Conservation (phyloP, 2,329 filamentous ascomycete species). For the Apiospora phragmitis region DNA sequence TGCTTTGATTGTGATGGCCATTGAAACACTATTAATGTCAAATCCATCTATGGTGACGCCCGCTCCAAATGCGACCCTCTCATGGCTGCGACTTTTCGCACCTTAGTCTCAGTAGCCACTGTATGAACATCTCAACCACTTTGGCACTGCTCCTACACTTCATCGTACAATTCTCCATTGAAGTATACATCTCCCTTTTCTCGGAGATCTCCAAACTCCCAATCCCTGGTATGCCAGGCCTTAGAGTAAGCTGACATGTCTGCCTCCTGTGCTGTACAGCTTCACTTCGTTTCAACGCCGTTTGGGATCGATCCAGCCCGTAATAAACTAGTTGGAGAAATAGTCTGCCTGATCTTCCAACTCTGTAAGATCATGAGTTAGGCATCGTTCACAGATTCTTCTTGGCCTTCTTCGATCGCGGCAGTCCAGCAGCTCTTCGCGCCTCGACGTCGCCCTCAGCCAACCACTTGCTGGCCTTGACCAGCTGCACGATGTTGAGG, state of each 20-base stretch:
- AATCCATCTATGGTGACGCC: conserved; percentile 5
- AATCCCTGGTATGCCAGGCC: not conserved
- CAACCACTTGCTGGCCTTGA: conserved; percentile 89
- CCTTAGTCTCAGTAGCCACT: not conserved
- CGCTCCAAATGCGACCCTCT: not conserved
- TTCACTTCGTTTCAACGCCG: not conserved
- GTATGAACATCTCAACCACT: no score
- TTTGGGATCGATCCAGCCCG: not conserved
- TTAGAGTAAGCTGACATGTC: not conserved
- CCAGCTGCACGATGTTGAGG: conserved; percentile 90
- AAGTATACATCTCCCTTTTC: not conserved
- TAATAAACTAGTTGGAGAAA: not conserved
- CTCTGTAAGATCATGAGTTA: not conserved
- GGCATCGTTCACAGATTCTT: conserved; percentile 20
- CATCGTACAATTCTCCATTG: not conserved
- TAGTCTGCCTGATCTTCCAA: not conserved
- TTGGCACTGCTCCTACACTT: not conserved
- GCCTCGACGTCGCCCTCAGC: conserved; percentile 83
- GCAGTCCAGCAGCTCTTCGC: conserved; percentile 57
- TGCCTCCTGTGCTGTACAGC: not conserved
- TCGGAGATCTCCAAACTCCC: not conserved
- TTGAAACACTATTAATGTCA: not conserved
- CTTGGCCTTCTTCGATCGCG: conserved; percentile 36
- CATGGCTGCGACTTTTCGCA: not conserved
- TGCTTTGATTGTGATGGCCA: not conserved